Base-by-base conservation (phyloP, 2,329 filamentous ascomycete genomes). In the Furcasterigmium sp. region DNA sequence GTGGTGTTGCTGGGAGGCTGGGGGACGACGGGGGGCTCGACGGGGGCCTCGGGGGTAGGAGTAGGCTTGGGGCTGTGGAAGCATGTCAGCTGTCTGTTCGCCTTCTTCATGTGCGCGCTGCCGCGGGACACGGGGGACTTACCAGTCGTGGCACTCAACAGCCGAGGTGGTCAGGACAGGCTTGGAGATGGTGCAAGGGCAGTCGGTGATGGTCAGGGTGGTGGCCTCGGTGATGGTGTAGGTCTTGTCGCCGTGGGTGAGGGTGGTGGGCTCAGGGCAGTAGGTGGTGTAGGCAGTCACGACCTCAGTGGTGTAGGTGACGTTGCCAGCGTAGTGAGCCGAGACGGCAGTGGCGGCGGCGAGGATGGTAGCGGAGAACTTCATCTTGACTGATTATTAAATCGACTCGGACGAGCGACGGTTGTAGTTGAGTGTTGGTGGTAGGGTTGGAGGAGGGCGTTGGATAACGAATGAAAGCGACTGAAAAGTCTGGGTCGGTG, bases 181-280 rank as follows among this genome's bases (percentile, higher is more conserved):
- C 69, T 73, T 76, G 69, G 71, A 75, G 66, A 80, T 59, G 59
- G 78, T 87, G 81, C 81, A 85, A 55, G 82, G 78, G 76, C 83
- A 85, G 74, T 84, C 72, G 56, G 79, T 79, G 73, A 86, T 78
- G 70, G 82, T 86, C 64, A 85, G 65, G 62, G 80, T 83, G 62
- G 80, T 83, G 61, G 82, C 67, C 76, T 75, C 69, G 52, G 81
- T 81, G 67, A 88, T 71, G 56, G 76, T 84, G 75, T 85, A 86
- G 67, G 82, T 86, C 63, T 75, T 71, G 66, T 66, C 70, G 61
- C 74, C 76, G 69, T 84, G 72, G 58, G 75, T 77, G 65, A 87
- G 66, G 55, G 70, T 64, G 55, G 84, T 87, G 52, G 84, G 63
- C 53, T 60, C 71, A 18, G 85, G 83, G 80, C 85, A 89, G 79